Evolutionary conservation across 176 grass and related monocot genomes (phyloP).

Genomic region (Musa schizocarpa): DNA sequence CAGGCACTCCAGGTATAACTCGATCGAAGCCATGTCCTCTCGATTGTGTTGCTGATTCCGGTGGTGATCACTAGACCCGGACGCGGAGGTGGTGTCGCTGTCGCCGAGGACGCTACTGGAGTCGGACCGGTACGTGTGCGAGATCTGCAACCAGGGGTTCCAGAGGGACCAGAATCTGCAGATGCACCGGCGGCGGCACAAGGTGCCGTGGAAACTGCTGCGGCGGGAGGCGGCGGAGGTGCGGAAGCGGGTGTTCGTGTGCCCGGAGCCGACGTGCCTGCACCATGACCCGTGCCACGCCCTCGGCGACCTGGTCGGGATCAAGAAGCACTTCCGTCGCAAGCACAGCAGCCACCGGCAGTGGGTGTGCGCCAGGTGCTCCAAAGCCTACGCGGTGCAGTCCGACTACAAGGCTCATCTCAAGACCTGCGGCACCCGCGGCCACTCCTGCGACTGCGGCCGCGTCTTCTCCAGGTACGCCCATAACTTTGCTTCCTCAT

Average conservation of each 20-base stretch:
- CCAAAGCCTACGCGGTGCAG: slow-evolving; percentile 87
- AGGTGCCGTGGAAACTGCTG: slow-evolving; percentile 82
- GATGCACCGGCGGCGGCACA: slow-evolving; percentile 88
- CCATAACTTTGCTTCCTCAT: neutral
- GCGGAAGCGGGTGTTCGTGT: slow-evolving; percentile 74
- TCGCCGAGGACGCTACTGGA: slow-evolving; percentile 85
- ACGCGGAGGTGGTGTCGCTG: slow-evolving; percentile 93
- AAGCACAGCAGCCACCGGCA: slow-evolving; percentile 76
- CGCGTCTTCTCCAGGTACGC: slow-evolving; percentile 67
- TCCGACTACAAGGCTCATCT: slow-evolving; percentile 93
- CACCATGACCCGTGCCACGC: slow-evolving; percentile 77
- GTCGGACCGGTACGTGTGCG: slow-evolving; percentile 69
- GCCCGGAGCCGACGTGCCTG: slow-evolving; percentile 87
- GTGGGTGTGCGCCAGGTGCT: slow-evolving; percentile 74
- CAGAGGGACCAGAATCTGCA: slow-evolving; percentile 86
- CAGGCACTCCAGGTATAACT: slow-evolving; percentile 71
- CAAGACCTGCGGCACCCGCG: slow-evolving; percentile 78
- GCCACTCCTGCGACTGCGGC: slow-evolving; percentile 81
- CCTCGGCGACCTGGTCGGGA: slow-evolving; percentile 60
- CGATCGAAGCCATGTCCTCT: neutral
- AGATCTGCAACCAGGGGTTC: slow-evolving; percentile 89
- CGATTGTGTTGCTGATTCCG: neutral
- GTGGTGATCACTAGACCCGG: slow-evolving; percentile 45
- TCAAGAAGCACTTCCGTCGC: slow-evolving; percentile 93
- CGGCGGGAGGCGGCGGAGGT: slow-evolving; percentile 60